These are phyloP conservation scores for Davidsoniella neocaledoniae DNA, from an alignment of 2,329 filamentous ascomycete genomes.

Conservation along the genomic window DNA sequence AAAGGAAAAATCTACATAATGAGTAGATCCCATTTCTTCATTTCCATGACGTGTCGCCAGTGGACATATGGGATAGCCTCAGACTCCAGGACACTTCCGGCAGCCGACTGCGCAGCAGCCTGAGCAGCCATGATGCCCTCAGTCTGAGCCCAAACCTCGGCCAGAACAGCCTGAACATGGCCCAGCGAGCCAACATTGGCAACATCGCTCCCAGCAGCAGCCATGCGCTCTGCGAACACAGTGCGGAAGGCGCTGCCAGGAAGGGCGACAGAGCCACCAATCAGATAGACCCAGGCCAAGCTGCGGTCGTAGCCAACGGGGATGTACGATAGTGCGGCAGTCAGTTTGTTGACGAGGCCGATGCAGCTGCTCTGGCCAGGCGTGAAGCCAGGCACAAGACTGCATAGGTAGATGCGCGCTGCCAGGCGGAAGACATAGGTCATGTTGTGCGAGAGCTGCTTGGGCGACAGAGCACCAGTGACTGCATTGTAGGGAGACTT, in stretches of 20 bases:
- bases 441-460: conserved; percentile 75
- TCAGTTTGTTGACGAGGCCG: conserved; percentile 62
- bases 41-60: conserved; percentile 89
- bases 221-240: conserved; percentile 61
- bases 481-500: conserved; percentile 31
- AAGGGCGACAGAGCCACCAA: conserved; percentile 65
- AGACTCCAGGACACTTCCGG: conserved; percentile 21
- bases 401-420: conserved; percentile 92
- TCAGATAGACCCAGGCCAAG: conserved; percentile 82
- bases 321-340: conserved; percentile 61
- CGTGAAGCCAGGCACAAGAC: conserved; percentile 75
- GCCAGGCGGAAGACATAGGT: conserved; percentile 81
- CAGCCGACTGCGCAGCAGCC: conserved; percentile 21
- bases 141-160: conserved; percentile 73
- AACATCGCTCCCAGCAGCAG: conserved; percentile 52
- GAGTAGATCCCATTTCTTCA: conserved; percentile 83
- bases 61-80: conserved; percentile 51
- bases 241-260: conserved; percentile 57
- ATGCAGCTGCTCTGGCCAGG: conserved; percentile 57
- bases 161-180: conserved; percentile 59
- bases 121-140: conserved; percentile 29
- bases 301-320: conserved; percentile 82
- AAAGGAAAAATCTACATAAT: conserved; percentile 44
- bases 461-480: conserved; percentile 61
- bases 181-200: conserved; percentile 72